phyloP scores from a whole-genome alignment of 768 basidiomycete genomes.

The Erythrobasidium yunnanense region DNA sequence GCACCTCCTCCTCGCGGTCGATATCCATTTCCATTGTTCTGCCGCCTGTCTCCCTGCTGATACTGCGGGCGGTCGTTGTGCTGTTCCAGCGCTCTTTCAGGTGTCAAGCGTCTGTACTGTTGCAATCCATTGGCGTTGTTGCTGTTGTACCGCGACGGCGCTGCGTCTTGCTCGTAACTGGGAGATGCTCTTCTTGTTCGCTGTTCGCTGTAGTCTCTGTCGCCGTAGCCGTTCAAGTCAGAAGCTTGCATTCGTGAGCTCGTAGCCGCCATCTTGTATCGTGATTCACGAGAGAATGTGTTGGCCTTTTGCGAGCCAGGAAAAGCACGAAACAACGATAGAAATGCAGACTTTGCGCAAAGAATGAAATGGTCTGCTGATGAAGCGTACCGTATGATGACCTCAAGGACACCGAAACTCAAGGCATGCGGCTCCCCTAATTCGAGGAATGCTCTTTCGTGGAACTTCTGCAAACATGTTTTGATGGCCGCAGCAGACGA shows the following conservation, averaged over 20 bases:
- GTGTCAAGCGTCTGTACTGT: constrained; percentile 9
- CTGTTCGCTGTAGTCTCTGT: not conserved
- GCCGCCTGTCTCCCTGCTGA: not conserved
- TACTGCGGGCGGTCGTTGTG: not conserved
- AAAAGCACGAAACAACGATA: no score
- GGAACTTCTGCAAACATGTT: no score
- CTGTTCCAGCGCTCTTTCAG: constrained; percentile 6
- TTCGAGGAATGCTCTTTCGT: no score
- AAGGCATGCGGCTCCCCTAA: no score
- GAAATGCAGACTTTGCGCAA: no score
- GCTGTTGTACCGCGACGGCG: not conserved
- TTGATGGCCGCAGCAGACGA: no score
- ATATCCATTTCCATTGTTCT: constrained; percentile 1
- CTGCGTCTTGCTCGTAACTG: constrained; percentile 8
- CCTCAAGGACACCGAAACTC: no score
- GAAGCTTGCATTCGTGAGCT: constrained; percentile 1
- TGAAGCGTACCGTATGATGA: no score
- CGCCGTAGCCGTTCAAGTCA: constrained; percentile 1
- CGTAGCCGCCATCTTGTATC: no score
- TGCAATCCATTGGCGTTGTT: not conserved
- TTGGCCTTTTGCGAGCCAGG: no score
- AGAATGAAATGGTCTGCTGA: no score
- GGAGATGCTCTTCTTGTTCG: constrained; percentile 7
- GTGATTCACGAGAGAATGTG: no score
- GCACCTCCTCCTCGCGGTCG: not conserved